Conservation (phyloP, 305 asterid genomes). For the Fraxinus xanthoxyloides region DNA sequence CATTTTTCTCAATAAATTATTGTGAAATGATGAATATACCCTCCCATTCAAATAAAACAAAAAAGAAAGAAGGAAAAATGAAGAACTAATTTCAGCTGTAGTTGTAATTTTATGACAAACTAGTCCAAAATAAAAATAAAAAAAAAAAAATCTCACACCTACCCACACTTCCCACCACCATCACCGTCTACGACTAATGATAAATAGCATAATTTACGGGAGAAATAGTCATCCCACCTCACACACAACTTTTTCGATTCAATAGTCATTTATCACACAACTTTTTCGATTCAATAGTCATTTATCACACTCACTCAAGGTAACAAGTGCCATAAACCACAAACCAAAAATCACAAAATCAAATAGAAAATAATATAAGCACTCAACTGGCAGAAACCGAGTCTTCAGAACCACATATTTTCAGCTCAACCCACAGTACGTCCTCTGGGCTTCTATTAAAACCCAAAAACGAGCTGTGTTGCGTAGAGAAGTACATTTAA, state of each 20-base stretch:
- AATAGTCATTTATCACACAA: not conserved
- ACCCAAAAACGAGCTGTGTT: not conserved
- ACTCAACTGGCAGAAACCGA: not conserved
- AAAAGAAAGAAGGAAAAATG: not conserved
- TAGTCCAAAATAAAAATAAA: not conserved
- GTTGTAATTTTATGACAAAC: not conserved
- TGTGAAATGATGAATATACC: not conserved
- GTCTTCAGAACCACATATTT: not conserved
- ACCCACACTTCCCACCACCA: not conserved
- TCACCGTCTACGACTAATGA: not conserved
- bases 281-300: not conserved
- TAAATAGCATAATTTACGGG: not conserved
- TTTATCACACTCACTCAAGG: not conserved
- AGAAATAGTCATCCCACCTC: not conserved
- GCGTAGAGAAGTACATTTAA: not conserved
- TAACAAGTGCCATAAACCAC: not conserved
- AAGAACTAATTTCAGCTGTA: not conserved
- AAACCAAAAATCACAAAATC: not conserved
- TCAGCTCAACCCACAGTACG: not conserved
- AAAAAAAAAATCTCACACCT: not conserved
- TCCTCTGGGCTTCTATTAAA: not conserved
- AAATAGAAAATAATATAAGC: not conserved
- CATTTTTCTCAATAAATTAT: not conserved
- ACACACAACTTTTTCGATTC: not conserved
- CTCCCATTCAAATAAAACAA: not conserved